Conservation (phyloP, 345 rosid genomes). For the Aquilaria malaccensis region DNA sequence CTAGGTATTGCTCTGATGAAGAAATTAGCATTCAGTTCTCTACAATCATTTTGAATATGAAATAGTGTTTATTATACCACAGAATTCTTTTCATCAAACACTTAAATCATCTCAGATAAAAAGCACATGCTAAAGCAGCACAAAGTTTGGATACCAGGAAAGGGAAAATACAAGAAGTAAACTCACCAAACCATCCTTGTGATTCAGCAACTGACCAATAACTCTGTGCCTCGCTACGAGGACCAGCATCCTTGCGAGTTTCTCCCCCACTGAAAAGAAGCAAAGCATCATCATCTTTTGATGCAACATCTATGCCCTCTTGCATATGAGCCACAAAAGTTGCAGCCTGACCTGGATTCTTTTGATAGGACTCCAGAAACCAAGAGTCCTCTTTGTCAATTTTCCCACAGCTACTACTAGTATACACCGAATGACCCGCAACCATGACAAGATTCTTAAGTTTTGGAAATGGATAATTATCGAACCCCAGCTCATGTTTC, state of each 20-base stretch:
- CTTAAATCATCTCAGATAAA: not conserved
- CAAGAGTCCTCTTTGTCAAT: slow-evolving; percentile 84
- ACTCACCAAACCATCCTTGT: slow-evolving; percentile 95
- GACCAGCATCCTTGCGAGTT: slow-evolving; percentile 93
- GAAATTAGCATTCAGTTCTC: no score
- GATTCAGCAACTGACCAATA: slow-evolving; percentile 97
- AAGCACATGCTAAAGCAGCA: not conserved
- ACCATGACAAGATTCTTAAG: slow-evolving; percentile 90
- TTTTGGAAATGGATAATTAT: slow-evolving; percentile 52
- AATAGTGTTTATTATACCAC: no score
- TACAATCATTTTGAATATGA: no score
- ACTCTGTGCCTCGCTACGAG: slow-evolving; percentile 97
- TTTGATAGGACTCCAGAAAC: slow-evolving; percentile 94
- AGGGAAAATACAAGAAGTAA: slow-evolving; percentile 1
- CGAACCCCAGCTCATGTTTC: slow-evolving; percentile 25
- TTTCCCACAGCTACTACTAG: slow-evolving; percentile 69
- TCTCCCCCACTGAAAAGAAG: slow-evolving; percentile 97
- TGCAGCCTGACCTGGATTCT: slow-evolving; percentile 88
- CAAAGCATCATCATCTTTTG: slow-evolving; percentile 61
- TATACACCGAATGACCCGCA: slow-evolving; percentile 94
- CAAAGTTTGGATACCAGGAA: not conserved
- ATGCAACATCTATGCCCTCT: slow-evolving; percentile 58
- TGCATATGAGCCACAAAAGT: slow-evolving; percentile 79
- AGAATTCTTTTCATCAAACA: not conserved
- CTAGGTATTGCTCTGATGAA: no score